phyloP scores from a whole-genome alignment of 2,329 filamentous ascomycete species.

The Aspergillus ustus region DNA sequence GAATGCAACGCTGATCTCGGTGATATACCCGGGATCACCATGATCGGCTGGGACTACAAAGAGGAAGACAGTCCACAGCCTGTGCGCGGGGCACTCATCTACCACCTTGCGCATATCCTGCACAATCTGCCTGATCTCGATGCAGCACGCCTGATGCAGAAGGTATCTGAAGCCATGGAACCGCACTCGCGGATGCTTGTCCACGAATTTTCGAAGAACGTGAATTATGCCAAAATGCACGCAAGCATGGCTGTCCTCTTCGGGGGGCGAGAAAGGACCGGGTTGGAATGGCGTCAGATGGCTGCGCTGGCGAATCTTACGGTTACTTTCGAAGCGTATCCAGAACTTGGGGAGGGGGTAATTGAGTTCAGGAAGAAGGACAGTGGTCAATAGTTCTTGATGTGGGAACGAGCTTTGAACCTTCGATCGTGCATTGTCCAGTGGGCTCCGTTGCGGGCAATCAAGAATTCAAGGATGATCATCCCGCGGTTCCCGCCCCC shows the following conservation, averaged over 20 bases:
- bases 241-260: conserved; percentile 44
- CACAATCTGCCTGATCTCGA: conserved; percentile 45
- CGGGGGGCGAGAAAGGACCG: conserved; percentile 40
- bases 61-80: conserved; percentile 37
- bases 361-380: conserved; percentile 28
- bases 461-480: not conserved
- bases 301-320: conserved; percentile 37
- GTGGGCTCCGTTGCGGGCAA: not conserved
- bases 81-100: conserved; percentile 38
- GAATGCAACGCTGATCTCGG: conserved; percentile 41
- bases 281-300: conserved; percentile 41
- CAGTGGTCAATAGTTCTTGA: not conserved
- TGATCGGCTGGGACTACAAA: conserved; percentile 44
- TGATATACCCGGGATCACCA: conserved; percentile 31
- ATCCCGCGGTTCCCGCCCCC: not conserved
- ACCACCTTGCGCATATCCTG: conserved; percentile 42
- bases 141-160: conserved; percentile 41
- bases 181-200: conserved; percentile 40
- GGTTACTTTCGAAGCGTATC: conserved; percentile 43
- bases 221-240: conserved; percentile 41
- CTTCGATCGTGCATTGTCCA: not conserved
- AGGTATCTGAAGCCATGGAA: conserved; percentile 40
- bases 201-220: conserved; percentile 43
- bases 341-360: conserved; percentile 36
- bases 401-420: not conserved